These are phyloP conservation scores for Salix arbutifolia DNA, from an alignment of 345 rosid species.

Conservation along the genomic window DNA sequence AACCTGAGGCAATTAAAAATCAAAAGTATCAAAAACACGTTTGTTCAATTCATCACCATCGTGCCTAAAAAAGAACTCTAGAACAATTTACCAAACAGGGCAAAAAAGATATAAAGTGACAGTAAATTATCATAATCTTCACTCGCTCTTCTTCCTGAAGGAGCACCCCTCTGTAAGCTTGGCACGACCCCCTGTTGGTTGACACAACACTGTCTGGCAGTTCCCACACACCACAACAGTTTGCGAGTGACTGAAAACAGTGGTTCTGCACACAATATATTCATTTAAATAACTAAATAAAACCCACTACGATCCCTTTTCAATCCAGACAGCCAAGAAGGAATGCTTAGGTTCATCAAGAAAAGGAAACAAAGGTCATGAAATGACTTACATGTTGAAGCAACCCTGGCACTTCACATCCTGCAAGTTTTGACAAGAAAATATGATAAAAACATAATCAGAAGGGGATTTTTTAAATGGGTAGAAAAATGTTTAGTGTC, in stretches of 20 bases:
- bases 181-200: conserved; percentile 17
- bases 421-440: background rate
- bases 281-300: background rate
- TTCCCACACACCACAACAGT: conserved; percentile 16
- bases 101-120: background rate
- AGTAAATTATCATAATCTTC: background rate
- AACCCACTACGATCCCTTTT: background rate
- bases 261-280: conserved; percentile 7
- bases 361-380: background rate
- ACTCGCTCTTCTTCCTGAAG: conserved; percentile 13
- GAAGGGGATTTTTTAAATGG: background rate
- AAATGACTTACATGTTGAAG: conserved; percentile 17
- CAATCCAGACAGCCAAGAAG: background rate
- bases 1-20: background rate
- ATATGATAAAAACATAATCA: background rate
- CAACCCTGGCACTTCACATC: conserved; percentile 22
- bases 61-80: background rate
- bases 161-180: conserved; percentile 16
- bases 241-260: conserved; percentile 14
- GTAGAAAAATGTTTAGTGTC: background rate
- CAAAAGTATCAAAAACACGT: background rate
- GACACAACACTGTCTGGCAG: conserved; percentile 17
- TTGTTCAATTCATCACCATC: background rate
- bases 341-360: background rate
- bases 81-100: background rate